Evolutionary conservation across 345 rosid genomes (phyloP).

Genomic region (Chamaenerion angustifolium): DNA sequence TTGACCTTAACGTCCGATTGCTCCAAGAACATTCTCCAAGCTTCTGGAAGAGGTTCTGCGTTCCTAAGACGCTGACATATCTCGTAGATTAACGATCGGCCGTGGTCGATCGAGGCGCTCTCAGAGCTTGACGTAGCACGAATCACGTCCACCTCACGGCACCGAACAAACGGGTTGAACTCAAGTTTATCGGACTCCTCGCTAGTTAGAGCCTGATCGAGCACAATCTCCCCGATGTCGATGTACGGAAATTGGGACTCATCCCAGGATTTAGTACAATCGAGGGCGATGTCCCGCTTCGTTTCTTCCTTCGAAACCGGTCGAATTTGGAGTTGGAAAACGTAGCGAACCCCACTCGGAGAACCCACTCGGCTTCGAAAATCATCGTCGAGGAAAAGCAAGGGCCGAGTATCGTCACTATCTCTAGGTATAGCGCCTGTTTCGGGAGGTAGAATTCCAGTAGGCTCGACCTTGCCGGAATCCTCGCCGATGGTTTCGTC

Average conservation of each 20-base stretch:
- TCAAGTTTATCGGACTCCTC: slow-evolving; percentile 44
- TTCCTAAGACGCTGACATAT: slow-evolving; percentile 50
- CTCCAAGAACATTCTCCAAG: slow-evolving; percentile 46
- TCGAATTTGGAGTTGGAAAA: slow-evolving; percentile 42
- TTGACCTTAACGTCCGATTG: slow-evolving; percentile 52
- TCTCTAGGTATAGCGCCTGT: slow-evolving; percentile 59
- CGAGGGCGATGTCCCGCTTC: slow-evolving; percentile 26
- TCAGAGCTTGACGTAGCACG: slow-evolving; percentile 36
- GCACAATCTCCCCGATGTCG: slow-evolving; percentile 31
- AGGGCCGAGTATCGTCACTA: slow-evolving; percentile 35
- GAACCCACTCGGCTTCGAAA: slow-evolving; percentile 36
- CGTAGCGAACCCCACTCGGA: slow-evolving; percentile 32
- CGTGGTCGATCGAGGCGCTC: slow-evolving; percentile 68
- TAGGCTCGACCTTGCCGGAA: slow-evolving; percentile 46
- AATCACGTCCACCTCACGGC: slow-evolving; percentile 39
- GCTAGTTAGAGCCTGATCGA: slow-evolving; percentile 30
- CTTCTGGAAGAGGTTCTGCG: slow-evolving; percentile 44
- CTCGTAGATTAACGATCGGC: slow-evolving; percentile 50
- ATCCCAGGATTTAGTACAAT: slow-evolving; percentile 59
- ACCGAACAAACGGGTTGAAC: slow-evolving; percentile 37
- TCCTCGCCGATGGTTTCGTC: slow-evolving; percentile 34
- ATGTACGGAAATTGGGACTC: slow-evolving; percentile 35
- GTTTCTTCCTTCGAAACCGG: slow-evolving; percentile 34
- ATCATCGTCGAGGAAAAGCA: slow-evolving; percentile 50
- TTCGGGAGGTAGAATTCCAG: slow-evolving; percentile 61